Base-by-base conservation (phyloP, 2,329 filamentous ascomycete species). In the Penicillium nordicum region DNA sequence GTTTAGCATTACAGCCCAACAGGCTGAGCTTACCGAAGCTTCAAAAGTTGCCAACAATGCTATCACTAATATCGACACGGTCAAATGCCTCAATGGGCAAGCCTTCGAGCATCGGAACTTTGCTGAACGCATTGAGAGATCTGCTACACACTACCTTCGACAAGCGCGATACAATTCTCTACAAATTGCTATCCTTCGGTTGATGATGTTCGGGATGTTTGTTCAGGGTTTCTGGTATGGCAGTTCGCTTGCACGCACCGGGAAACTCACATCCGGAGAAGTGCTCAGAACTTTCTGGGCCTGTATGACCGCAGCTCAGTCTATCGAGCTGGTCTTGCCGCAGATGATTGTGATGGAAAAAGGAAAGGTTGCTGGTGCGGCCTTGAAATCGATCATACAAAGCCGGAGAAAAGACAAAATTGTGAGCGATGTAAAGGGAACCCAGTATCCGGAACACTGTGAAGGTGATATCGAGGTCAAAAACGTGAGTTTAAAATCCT, bases 161-260 rank as follows among this genome's bases (percentile, higher is more conserved):
- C 89, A 93, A 68, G 88, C 88, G 0, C 80, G 83, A 44, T 80
- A 84, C 16, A 89, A 86, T 62, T 85, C 89, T 0, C 69, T 86
- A 3, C 92, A 96, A 67, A 85, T 89, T 67, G 87, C 86, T 0
- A 83, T 88, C 46, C 81, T 90, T 50, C 86, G 88, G 45, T 84
- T 95, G 63, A 86, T 92, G 77, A 86, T 88, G 30, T 82, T 91
- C 4, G 80, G 80, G 1, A 86, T 97, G 70, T 97, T 97, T 63
- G 87, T 95, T 0, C 83, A 92, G 55, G 92, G 92, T 0, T 97
- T 97, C 67, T 96, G 90, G 84, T 96, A 92, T 64, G 92, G 92
- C 0, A 83, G 88, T 29, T 77, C 83, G 1, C 80, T 96, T 1
- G 85, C 94, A 10, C 78, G 80, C 10, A 74, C 81, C 1, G 85